A percentile compares a stretch with the other conserved stretches of the same genome.
Evolutionary conservation across 2,329 filamentous ascomycete species (phyloP).

Genomic region (Pezicula rhizophila): DNA sequence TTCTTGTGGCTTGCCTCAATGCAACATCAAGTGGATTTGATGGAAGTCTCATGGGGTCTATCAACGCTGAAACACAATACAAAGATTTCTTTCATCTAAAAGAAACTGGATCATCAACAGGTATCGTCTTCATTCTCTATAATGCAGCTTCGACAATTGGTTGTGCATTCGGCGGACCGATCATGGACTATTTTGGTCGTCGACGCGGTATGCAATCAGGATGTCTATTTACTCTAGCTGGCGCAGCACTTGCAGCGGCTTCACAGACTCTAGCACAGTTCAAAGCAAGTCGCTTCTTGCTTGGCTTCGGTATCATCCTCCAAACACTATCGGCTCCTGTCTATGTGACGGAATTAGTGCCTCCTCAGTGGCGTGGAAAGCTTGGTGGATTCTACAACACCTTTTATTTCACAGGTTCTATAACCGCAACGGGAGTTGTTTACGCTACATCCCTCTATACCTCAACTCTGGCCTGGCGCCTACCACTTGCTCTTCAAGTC

Average conservation of each 20-base stretch:
- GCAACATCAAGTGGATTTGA: conserved; percentile 37
- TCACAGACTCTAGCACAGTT: conserved; percentile 31
- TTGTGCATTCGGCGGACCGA: conserved; percentile 10
- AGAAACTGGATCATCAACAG: conserved; percentile 11
- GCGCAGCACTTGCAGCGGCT: conserved; percentile 16
- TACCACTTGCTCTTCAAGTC: conserved; percentile 38
- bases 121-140: conserved; percentile 18
- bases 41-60: conserved; percentile 42
- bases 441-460: conserved; percentile 21
- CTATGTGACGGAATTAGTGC: conserved; percentile 39
- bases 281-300: conserved; percentile 46
- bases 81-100: conserved; percentile 12
- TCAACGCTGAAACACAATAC: conserved; percentile 41
- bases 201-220: conserved; percentile 15
- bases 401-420: conserved; percentile 18
- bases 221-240: conserved; percentile 10
- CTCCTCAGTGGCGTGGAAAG: conserved; percentile 37
- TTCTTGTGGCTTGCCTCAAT: conserved; percentile 13
- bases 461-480: conserved; percentile 34
- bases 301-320: conserved; percentile 46
- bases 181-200: conserved; percentile 14
- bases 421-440: conserved; percentile 15
- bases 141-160: conserved; percentile 8
- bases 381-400: conserved; percentile 25
- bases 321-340: conserved; percentile 34